Conservation (phyloP, 306 rosid genomes). For the Notholithocarpus densiflorus region DNA sequence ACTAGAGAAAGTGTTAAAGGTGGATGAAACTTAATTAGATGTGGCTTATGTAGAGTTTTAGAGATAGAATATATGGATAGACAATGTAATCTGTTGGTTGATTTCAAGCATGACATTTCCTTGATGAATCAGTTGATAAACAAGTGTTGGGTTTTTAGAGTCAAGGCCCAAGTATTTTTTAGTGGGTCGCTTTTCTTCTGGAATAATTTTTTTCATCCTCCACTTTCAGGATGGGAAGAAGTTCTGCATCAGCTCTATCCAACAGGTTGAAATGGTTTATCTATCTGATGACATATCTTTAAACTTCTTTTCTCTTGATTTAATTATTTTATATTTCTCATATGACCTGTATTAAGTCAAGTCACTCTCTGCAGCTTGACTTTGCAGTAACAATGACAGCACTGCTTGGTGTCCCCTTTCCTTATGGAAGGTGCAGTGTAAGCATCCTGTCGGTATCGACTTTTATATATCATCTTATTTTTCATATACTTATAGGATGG, state of each 20-base stretch:
- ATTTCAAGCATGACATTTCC: background rate
- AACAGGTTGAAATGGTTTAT: constrained; percentile 66
- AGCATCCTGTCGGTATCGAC: constrained; percentile 44
- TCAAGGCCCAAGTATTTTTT: background rate
- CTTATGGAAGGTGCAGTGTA: constrained; percentile 99
- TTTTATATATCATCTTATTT: constrained; percentile 13
- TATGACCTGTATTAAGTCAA: constrained; percentile 25
- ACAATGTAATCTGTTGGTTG: background rate
- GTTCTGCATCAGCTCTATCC: constrained; percentile 65
- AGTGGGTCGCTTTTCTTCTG: background rate
- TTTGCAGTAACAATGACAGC: constrained; percentile 93
- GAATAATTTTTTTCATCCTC: constrained; percentile 10
- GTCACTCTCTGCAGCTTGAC: constrained; percentile 74
- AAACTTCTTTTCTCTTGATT: constrained; percentile 3
- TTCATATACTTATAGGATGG: constrained; percentile 2
- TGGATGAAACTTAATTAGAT: background rate
- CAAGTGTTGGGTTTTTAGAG: constrained; percentile 4
- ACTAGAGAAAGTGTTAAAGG: background rate
- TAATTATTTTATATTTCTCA: constrained; percentile 3
- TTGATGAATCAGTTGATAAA: background rate
- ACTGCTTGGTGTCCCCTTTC: constrained; percentile 88
- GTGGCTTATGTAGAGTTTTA: background rate
- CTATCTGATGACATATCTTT: constrained; percentile 11
- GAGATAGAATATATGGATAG: background rate
- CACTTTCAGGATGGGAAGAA: constrained; percentile 61